These are phyloP conservation scores for Solanum chiquidenum DNA, from an alignment of 257 asterid genomes.

Conservation along the genomic window DNA sequence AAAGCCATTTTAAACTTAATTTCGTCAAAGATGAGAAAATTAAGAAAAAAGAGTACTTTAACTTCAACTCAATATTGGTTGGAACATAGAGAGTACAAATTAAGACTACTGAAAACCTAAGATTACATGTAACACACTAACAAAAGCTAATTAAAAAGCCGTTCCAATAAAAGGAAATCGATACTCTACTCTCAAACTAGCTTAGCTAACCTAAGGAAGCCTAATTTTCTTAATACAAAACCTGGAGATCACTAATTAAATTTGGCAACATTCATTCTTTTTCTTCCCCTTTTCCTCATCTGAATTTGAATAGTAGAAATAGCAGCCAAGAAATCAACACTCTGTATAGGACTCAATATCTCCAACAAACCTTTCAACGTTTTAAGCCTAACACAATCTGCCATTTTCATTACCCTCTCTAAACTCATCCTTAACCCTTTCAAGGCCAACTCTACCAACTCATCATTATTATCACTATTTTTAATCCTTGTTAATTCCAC, in stretches of 20 bases:
- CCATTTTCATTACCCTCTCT: constrained; percentile 63
- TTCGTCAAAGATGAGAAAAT: too few relatives aligned
- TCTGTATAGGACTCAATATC: constrained; percentile 37
- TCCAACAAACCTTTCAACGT: constrained; percentile 48
- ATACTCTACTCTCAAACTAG: background rate
- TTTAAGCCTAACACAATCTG: constrained; percentile 51
- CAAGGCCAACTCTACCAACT: constrained; percentile 30
- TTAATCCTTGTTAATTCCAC: constrained; percentile 36
- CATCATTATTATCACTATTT: background rate
- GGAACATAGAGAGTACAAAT: background rate
- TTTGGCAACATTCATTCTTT: background rate
- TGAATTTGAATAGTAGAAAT: constrained; percentile 25
- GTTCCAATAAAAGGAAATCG: background rate
- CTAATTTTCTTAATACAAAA: background rate
- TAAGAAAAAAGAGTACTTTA: too few relatives aligned
- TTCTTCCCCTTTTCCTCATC: constrained; percentile 31
- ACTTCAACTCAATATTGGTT: background rate
- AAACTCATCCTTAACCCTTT: constrained; percentile 20
- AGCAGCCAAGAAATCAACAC: constrained; percentile 41
- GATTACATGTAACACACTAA: background rate
- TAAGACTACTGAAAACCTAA: background rate
- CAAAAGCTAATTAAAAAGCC: background rate
- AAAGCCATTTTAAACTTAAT: too few relatives aligned
- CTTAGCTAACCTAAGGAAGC: background rate
- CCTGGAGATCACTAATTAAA: background rate